These are phyloP conservation scores for Melanogaster broomeanus DNA, from an alignment of 768 basidiomycete species.

Conservation along the genomic window DNA sequence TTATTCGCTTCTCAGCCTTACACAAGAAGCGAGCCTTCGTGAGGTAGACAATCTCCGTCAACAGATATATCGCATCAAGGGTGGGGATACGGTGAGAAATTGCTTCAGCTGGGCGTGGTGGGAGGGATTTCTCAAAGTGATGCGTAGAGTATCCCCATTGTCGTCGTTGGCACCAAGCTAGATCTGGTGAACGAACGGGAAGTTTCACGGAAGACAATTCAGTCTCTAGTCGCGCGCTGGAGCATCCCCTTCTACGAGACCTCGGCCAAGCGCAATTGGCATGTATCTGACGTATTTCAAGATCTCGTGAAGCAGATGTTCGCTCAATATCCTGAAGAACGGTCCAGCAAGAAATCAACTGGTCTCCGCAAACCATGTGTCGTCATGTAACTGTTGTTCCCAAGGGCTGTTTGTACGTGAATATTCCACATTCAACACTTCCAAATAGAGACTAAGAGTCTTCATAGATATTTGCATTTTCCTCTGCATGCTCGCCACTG, in stretches of 20 bases:
- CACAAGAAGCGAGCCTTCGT: slow-evolving; percentile 76
- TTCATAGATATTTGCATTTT: not conserved
- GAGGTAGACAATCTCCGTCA: slow-evolving; percentile 81
- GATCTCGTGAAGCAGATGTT: slow-evolving; percentile 78
- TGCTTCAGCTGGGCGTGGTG: not conserved
- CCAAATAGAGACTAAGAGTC: not conserved
- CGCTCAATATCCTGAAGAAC: slow-evolving; percentile 54
- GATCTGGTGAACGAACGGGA: slow-evolving; percentile 83
- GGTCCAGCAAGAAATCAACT: slow-evolving; percentile 30
- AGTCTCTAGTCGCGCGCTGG: slow-evolving; percentile 66
- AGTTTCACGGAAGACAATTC: slow-evolving; percentile 64
- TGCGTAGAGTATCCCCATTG: slow-evolving; percentile 71
- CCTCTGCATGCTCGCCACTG: not conserved
- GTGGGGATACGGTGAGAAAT: slow-evolving; percentile 56
- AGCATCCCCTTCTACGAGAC: slow-evolving; percentile 82
- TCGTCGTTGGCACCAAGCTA: slow-evolving; percentile 84
- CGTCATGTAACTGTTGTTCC: slow-evolving; percentile 35
- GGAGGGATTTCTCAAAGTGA: not conserved
- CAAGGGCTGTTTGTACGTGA: not conserved
- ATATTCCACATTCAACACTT: slow-evolving; percentile 1
- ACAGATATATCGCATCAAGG: slow-evolving; percentile 80
- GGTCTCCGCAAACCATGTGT: slow-evolving; percentile 33
- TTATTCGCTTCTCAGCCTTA: slow-evolving; percentile 51
- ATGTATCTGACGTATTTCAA: slow-evolving; percentile 76
- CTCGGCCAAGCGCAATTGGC: slow-evolving; percentile 85